A percentile compares a stretch with the other conserved stretches of the same genome.
phyloP scores from a whole-genome alignment of 2,329 filamentous ascomycete species.

The Gnomoniopsis smithogilvyi region DNA sequence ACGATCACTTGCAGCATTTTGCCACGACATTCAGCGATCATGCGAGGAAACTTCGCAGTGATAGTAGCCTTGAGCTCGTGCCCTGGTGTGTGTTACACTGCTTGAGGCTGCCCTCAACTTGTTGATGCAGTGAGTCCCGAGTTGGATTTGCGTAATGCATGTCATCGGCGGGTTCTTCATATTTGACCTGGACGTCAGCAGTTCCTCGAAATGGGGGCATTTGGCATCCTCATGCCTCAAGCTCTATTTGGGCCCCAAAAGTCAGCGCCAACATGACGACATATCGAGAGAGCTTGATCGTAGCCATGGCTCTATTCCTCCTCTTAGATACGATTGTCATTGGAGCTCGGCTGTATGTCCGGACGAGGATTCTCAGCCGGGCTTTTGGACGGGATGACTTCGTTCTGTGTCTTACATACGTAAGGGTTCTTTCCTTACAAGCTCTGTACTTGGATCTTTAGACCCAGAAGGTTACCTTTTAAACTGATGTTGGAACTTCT shows the following conservation, averaged over 20 bases:
- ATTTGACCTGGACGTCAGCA: neutral
- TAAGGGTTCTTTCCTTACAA: conserved; percentile 4
- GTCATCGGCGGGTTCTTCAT: neutral
- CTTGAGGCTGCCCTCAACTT: neutral
- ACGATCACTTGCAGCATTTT: neutral
- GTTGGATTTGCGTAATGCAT: neutral
- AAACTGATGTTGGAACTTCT: conserved; percentile 15
- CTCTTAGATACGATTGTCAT: conserved; percentile 24
- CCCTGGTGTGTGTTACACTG: neutral
- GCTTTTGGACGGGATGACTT: conserved; percentile 28
- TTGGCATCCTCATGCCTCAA: neutral
- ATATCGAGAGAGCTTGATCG: conserved; percentile 23
- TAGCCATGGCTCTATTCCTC: conserved; percentile 24
- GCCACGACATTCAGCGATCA: neutral
- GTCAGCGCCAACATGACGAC: conserved; percentile 4
- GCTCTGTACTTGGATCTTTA: neutral
- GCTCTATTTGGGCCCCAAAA: neutral
- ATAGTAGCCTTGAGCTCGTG: neutral
- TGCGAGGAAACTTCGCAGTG: neutral
- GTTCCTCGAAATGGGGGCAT: neutral
- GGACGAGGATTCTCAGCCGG: conserved; percentile 23
- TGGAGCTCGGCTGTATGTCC: conserved; percentile 26
- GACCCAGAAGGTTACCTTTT: neutral
- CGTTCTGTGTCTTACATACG: conserved; percentile 26
- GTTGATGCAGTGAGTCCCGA: neutral